A percentile compares a stretch with the other conserved stretches of the same genome.
These are phyloP conservation scores for Lipomyces yamanashiensis DNA, from an alignment of 805 yeast genomes.

Conservation along the genomic window DNA sequence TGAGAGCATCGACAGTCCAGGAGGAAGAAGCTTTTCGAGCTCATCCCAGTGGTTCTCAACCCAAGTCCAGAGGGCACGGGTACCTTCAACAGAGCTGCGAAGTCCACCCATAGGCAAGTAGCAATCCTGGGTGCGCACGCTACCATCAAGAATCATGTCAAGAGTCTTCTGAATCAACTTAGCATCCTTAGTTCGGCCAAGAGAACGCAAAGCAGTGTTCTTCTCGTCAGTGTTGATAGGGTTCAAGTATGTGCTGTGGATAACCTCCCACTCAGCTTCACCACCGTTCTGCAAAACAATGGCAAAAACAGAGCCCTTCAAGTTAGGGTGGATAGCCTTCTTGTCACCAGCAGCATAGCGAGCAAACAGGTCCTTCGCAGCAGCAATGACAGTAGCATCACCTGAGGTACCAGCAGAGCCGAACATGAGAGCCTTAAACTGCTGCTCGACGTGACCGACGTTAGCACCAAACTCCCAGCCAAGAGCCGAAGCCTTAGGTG, in stretches of 20 bases:
- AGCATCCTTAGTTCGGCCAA: conserved; percentile 65
- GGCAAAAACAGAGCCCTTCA: conserved; percentile 67
- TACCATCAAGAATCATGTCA: conserved; percentile 60
- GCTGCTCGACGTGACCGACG: conserved; percentile 59
- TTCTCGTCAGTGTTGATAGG: conserved; percentile 70
- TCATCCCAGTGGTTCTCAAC: conserved; percentile 70
- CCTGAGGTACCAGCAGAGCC: conserved; percentile 44
- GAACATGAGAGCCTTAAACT: conserved; percentile 65
- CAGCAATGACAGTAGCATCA: conserved; percentile 44
- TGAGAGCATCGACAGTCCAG: conserved; percentile 79
- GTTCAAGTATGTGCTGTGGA: conserved; percentile 62
- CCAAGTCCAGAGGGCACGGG: conserved; percentile 77
- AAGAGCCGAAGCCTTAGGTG: conserved; percentile 56
- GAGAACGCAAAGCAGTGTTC: conserved; percentile 66
- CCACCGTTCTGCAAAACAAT: conserved; percentile 72
- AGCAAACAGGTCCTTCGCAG: conserved; percentile 52
- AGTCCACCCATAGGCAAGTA: conserved; percentile 78
- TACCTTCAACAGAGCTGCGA: conserved; percentile 65
- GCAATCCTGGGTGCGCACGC: conserved; percentile 69
- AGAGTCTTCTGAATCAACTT: conserved; percentile 61
- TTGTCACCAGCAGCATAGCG: conserved; percentile 65
- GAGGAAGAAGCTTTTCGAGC: conserved; percentile 70
- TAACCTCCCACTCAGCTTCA: conserved; percentile 62
- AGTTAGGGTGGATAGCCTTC: conserved; percentile 72
- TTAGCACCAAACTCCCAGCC: conserved; percentile 73